These are phyloP conservation scores for Eucalyptus tenuipes DNA, from an alignment of 345 rosid genomes.

Conservation along the genomic window DNA sequence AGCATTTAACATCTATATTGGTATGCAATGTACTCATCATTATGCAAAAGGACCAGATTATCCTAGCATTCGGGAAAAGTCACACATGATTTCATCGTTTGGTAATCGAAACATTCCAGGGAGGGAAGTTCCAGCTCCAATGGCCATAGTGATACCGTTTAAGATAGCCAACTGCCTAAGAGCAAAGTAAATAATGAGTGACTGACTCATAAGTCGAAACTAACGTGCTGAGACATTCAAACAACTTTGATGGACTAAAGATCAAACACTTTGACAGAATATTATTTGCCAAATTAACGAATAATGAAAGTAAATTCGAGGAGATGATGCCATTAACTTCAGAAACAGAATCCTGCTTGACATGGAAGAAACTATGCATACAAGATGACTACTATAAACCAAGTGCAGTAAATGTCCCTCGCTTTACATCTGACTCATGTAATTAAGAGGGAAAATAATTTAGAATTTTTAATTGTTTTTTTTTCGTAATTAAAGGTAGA, in stretches of 20 bases:
- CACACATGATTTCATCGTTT: neutral
- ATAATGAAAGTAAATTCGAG: neutral
- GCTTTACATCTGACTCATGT: neutral
- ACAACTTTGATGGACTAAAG: no score
- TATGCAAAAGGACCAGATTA: neutral
- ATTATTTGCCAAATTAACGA: accelerated
- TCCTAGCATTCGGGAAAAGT: neutral
- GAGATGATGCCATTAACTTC: neutral
- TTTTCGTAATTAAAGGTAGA: neutral
- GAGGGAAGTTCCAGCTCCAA: no score
- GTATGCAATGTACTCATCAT: neutral
- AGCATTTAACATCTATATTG: neutral
- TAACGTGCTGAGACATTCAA: no score
- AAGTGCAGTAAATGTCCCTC: neutral
- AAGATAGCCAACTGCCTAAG: no score
- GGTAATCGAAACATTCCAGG: neutral
- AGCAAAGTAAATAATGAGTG: no score
- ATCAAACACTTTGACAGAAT: neutral
- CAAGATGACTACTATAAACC: neutral
- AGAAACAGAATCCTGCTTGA: neutral
- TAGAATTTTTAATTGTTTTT: accelerated
- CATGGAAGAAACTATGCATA: neutral
- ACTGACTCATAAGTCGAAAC: no score
- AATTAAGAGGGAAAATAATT: neutral
- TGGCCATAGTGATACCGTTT: no score